These are phyloP conservation scores for Capronia epimyces DNA, from an alignment of 2,329 filamentous ascomycete species.

Conservation along the genomic window DNA sequence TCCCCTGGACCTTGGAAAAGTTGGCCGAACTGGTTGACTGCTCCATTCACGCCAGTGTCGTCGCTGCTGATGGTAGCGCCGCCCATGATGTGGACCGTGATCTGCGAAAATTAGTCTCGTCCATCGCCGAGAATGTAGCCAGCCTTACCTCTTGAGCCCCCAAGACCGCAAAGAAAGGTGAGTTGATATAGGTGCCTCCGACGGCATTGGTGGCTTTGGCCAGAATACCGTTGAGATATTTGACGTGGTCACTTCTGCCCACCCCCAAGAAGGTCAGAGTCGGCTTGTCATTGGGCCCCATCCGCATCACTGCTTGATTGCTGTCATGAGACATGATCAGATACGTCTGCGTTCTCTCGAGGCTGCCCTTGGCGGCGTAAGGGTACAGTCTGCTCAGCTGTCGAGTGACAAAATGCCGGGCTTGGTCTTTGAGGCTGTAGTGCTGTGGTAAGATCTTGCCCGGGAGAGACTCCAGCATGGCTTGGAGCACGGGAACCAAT, in stretches of 20 bases:
- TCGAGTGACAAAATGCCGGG: slow-evolving; percentile 1
- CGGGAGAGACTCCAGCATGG: slow-evolving; percentile 4
- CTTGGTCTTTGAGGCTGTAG: background rate
- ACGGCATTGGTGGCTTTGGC: slow-evolving; percentile 45
- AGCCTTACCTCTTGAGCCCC: slow-evolving; percentile 45
- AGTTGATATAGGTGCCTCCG: slow-evolving; percentile 56
- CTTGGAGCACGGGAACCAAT: slow-evolving; percentile 5
- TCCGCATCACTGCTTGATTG: slow-evolving; percentile 54
- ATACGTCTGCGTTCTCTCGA: slow-evolving; percentile 31
- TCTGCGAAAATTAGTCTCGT: slow-evolving; percentile 21
- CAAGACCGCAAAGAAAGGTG: slow-evolving; percentile 54
- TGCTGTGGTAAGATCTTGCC: slow-evolving; percentile 3
- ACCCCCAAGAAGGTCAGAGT: slow-evolving; percentile 57
- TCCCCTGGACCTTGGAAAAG: slow-evolving; percentile 51
- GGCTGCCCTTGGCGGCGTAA: slow-evolving; percentile 2
- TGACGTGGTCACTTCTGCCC: slow-evolving; percentile 20
- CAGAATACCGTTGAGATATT: slow-evolving; percentile 20
- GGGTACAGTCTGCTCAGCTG: slow-evolving; percentile 2
- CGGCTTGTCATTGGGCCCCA: slow-evolving; percentile 54
- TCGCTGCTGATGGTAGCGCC: slow-evolving; percentile 60
- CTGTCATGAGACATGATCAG: slow-evolving; percentile 64
- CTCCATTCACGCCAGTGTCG: slow-evolving; percentile 53
- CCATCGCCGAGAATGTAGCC: background rate
- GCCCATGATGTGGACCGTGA: slow-evolving; percentile 63
- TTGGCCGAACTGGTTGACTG: slow-evolving; percentile 57